Percentiles rank a stretch among this genome's conserved stretches.
These are phyloP conservation scores for Galeopsis tetrahit DNA, from an alignment of 257 asterid genomes.

Conservation along the genomic window DNA sequence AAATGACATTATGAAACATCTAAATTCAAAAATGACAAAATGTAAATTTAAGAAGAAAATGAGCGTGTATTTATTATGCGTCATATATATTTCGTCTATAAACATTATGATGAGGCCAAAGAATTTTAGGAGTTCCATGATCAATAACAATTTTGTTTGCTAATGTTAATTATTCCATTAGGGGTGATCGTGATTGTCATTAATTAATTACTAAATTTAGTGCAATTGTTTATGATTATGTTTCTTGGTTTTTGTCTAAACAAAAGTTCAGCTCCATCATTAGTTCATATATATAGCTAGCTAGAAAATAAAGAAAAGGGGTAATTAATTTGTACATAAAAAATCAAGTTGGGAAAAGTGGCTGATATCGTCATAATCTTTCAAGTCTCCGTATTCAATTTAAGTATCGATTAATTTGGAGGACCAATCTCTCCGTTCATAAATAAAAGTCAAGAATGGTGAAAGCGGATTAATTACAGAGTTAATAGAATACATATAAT, in stretches of 20 bases:
- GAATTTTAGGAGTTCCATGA: constrained; percentile 12
- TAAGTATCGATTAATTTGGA: no score
- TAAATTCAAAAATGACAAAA: no score
- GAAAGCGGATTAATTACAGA: no score
- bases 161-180: constrained; percentile 10
- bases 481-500: no score
- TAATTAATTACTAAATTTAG: constrained; percentile 24
- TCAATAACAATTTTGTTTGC: constrained; percentile 6
- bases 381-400: no score
- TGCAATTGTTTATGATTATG: constrained; percentile 43
- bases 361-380: not conserved
- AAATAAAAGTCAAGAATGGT: no score
- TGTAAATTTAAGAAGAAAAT: no score
- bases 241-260: constrained; percentile 30
- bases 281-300: not conserved
- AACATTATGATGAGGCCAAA: constrained; percentile 33
- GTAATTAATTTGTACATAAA: not conserved
- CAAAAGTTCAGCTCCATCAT: constrained; percentile 9
- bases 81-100: not conserved
- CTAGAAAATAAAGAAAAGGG: not conserved
- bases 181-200: constrained; percentile 34
- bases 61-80: not conserved
- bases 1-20: no score
- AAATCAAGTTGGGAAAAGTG: not conserved
- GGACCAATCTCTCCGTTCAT: no score